phyloP scores from a whole-genome alignment of 2,329 filamentous ascomycete genomes.

The Botrytis paeoniae region DNA sequence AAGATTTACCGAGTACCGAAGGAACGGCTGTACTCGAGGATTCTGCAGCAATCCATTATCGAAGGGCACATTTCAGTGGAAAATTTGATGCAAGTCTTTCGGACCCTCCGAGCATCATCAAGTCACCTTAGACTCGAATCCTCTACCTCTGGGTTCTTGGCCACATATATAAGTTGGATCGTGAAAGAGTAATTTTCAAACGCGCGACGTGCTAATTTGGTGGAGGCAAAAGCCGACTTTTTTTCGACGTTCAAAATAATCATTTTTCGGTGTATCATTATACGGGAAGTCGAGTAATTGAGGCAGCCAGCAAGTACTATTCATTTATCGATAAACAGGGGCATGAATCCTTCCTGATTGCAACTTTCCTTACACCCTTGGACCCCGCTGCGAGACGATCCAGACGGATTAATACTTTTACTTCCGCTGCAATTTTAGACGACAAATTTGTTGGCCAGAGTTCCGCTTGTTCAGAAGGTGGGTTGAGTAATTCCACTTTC shows the following conservation, averaged over 20 bases:
- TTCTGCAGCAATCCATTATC: conserved; percentile 7
- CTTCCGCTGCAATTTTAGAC: conserved; percentile 15
- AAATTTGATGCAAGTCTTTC: conserved; percentile 17
- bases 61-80: conserved; percentile 8
- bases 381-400: conserved; percentile 15
- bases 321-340: conserved; percentile 19
- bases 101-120: conserved; percentile 1
- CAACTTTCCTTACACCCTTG: conserved; percentile 7
- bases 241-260: background rate
- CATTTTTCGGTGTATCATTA: background rate
- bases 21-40: conserved; percentile 16
- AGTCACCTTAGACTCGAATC: background rate
- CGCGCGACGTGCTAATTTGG: background rate
- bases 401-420: conserved; percentile 11
- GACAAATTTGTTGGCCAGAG: conserved; percentile 1
- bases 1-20: conserved; percentile 15
- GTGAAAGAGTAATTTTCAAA: background rate
- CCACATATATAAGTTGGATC: background rate
- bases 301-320: conserved; percentile 1
- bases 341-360: conserved; percentile 18
- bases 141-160: background rate
- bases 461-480: conserved; percentile 12
- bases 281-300: background rate
- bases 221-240: background rate
- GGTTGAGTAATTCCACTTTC: conserved; percentile 18